phyloP scores from a whole-genome alignment of 2,329 filamentous ascomycete genomes.

The Westerdykella sp. region DNA sequence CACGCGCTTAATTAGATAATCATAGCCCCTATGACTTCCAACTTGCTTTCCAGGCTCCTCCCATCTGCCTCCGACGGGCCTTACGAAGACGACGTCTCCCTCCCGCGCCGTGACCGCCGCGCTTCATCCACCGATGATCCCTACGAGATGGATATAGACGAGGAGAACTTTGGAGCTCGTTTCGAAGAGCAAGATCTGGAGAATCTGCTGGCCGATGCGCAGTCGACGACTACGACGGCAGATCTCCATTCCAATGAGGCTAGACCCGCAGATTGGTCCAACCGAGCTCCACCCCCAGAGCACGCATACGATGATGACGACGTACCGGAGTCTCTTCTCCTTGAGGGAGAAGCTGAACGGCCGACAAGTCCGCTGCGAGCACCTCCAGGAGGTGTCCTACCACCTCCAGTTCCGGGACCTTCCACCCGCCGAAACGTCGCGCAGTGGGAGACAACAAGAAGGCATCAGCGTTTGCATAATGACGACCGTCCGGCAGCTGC shows the following conservation, averaged over 20 bases:
- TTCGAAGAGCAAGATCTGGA: slow-evolving; percentile 55
- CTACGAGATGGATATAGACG: slow-evolving; percentile 45
- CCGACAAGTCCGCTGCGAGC: slow-evolving; percentile 10
- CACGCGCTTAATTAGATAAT: too few relatives aligned
- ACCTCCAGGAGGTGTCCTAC: slow-evolving; percentile 21
- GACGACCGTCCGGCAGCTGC: slow-evolving; percentile 16
- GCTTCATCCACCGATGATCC: slow-evolving; percentile 35
- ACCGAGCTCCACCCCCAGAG: slow-evolving; percentile 31
- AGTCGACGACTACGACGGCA: slow-evolving; percentile 43
- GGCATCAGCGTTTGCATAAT: slow-evolving; percentile 42
- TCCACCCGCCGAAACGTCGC: slow-evolving; percentile 40
- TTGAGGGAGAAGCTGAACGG: slow-evolving; percentile 47
- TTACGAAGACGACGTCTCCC: slow-evolving; percentile 39
- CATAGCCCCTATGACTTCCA: slow-evolving; percentile 42
- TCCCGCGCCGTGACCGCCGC: slow-evolving; percentile 16
- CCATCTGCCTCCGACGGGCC: slow-evolving; percentile 44
- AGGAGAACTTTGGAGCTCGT: slow-evolving; percentile 44
- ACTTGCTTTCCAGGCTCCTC: slow-evolving; percentile 48
- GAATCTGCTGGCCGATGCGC: slow-evolving; percentile 48
- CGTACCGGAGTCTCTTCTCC: slow-evolving; percentile 57
- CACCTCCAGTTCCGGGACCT: slow-evolving; percentile 40
- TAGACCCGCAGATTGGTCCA: slow-evolving; percentile 14
- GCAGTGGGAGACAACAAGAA: slow-evolving; percentile 47
- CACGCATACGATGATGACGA: slow-evolving; percentile 48
- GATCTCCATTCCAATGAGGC: slow-evolving; percentile 33